These are phyloP conservation scores for Clavulina sp. DNA, from an alignment of 768 basidiomycete species.

Conservation along the genomic window DNA sequence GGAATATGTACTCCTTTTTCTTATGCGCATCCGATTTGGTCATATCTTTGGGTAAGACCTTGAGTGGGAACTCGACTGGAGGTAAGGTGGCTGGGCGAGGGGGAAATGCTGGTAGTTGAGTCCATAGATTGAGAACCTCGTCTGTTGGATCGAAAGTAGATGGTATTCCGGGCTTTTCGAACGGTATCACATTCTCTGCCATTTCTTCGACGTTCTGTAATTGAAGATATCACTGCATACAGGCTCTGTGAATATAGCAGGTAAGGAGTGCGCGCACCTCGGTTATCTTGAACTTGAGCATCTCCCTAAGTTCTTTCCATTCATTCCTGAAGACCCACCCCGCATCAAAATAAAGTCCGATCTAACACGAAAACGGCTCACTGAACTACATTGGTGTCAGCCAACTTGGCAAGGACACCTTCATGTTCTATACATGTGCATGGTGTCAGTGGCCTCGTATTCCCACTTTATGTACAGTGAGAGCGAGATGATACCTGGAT, in stretches of 20 bases:
- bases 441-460: no score
- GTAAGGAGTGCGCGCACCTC: background rate
- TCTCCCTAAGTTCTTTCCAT: background rate
- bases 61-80: constrained; percentile 31
- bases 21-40: constrained; percentile 40
- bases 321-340: background rate
- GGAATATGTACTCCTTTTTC: constrained; percentile 37
- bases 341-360: background rate
- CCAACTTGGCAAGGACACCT: background rate
- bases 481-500: no score
- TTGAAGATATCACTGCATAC: background rate
- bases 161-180: background rate
- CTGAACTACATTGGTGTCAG: background rate
- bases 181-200: background rate
- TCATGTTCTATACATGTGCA: background rate
- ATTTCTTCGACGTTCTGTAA: background rate
- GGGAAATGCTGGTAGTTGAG: constrained; percentile 58
- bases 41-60: constrained; percentile 39
- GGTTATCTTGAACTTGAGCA: background rate
- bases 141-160: background rate
- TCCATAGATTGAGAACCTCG: constrained; percentile 29
- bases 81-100: constrained; percentile 33
- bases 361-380: background rate
- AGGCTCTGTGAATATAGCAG: background rate
- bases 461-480: no score